Evolutionary conservation across 2,329 filamentous ascomycete genomes (phyloP).

Genomic region (Acrocalymma vagum): DNA sequence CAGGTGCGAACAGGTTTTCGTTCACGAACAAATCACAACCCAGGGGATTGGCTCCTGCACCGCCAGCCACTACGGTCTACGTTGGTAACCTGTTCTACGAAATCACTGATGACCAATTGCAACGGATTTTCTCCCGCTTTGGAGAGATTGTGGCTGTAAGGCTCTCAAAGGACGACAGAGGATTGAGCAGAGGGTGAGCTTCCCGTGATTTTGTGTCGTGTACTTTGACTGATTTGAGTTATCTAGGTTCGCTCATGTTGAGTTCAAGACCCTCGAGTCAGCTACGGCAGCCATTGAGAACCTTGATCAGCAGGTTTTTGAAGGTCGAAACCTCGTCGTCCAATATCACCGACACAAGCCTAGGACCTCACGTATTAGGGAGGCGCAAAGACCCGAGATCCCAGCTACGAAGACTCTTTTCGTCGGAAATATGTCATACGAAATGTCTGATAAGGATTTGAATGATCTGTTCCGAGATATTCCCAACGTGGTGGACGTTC

Average conservation of each 20-base stretch:
- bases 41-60: no score
- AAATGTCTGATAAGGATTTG: constrained; percentile 84
- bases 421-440: constrained; percentile 86
- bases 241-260: constrained; percentile 71
- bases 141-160: constrained; percentile 62
- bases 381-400: no score
- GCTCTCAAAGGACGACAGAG: constrained; percentile 68
- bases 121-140: constrained; percentile 67
- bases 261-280: constrained; percentile 62
- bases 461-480: constrained; percentile 79
- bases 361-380: constrained; percentile 13
- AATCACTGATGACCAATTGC: constrained; percentile 67
- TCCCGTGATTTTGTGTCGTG: neutral
- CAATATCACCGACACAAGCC: constrained; percentile 60
- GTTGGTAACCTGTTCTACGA: constrained; percentile 77
- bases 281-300: constrained; percentile 66
- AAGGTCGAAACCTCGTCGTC: constrained; percentile 70
- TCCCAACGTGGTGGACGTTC: constrained; percentile 75
- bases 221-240: no score
- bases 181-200: constrained; percentile 73
- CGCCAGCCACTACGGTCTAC: constrained; percentile 60
- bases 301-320: constrained; percentile 67
- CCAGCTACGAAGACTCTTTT: constrained; percentile 73
- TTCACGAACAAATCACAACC: no score
- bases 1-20: constrained; percentile 22